Evolutionary conservation across 495 filamentous ascomycete genomes (phyloP), one percentile per base, ranked within the genome.

Genomic region (Podospora appendiculata): DNA sequence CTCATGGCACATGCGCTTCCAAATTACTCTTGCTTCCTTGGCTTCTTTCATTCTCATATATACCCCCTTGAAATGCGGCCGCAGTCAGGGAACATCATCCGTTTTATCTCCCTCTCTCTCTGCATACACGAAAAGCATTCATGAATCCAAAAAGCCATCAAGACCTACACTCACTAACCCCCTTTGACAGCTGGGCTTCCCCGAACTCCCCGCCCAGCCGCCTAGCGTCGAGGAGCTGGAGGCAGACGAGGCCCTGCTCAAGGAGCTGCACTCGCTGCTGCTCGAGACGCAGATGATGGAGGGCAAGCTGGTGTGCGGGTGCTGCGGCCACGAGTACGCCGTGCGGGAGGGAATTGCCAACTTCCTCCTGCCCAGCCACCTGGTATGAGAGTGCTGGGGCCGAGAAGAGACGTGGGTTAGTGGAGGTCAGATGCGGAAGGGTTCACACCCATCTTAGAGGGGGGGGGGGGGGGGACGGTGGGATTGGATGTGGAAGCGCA

Each of bases 271-370:
- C 61, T 76, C 72, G 8, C 65, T 97, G 50, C 73, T 99, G 13
- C 70, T 97, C 53, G 94, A 99, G 75, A 99, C 93, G 53, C 84
- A 88, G 58, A 85, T 97, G 16, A 75, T 75, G 47, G 86, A 89
- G 67, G 93, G 93, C 6, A 92, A 86, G 65, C 74, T 99, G 52
- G 83, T 90, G 19, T 99, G 93, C 64, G 90, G 83, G 45, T 87
- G 86, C 65, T 97, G 93, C 70, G 87, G 87, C 51, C 90, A 97
- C 66, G 85, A 92, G 70, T 97, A 97, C 69, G 80, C 81, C 60
- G 84, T 99, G 41, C 87, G 88, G 63, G 90, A 97, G 69, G 94
- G 93, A 18, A 95, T 97, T 60, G 88, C 90, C 43, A 97, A 97
- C 66, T 98, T 98, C 63, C 73, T 98, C 58, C 71, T 98, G 64